Conservation (phyloP, 225 moss, liverwort and hornwort genomes). For the Marchantia polymorpha region DNA sequence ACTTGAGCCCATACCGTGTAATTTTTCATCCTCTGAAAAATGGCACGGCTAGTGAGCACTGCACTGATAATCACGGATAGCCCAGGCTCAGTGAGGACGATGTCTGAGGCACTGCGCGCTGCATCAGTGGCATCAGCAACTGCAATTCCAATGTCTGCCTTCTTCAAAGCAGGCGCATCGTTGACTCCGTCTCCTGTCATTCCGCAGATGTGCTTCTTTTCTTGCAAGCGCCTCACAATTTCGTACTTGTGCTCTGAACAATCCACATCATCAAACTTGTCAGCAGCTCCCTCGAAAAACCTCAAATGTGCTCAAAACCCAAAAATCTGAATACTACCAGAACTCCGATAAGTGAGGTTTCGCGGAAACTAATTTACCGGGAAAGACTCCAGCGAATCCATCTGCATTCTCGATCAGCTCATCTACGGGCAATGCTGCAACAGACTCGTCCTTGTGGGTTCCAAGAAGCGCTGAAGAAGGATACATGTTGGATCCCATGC, state of each 20-base stretch:
- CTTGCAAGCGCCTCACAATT: conserved; percentile 27
- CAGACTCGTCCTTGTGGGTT: conserved; percentile 30
- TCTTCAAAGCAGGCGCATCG: conserved; percentile 30
- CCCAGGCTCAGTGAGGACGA: conserved; percentile 53
- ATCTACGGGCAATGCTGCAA: conserved; percentile 36
- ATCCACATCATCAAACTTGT: background rate
- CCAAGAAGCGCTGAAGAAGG: conserved; percentile 44
- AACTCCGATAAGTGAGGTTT: background rate
- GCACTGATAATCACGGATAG: conserved; percentile 32
- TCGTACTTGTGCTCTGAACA: conserved; percentile 15
- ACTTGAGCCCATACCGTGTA: conserved; percentile 18
- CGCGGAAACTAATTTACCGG: conserved; percentile 18
- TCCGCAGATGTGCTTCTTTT: conserved; percentile 26
- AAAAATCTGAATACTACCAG: no score
- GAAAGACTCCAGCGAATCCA: conserved; percentile 48
- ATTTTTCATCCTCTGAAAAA: conserved; percentile 40
- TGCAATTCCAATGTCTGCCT: conserved; percentile 35
- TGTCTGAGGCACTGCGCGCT: conserved; percentile 72
- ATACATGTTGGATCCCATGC: conserved; percentile 49
- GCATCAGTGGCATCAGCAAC: conserved; percentile 40
- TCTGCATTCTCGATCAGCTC: conserved; percentile 50
- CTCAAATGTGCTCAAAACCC: no score
- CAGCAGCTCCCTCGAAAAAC: no score
- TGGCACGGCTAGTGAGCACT: conserved; percentile 29
- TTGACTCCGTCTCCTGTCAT: conserved; percentile 36